phyloP scores from a whole-genome alignment of 2,329 filamentous ascomycete species.

The Nemania sp. region DNA sequence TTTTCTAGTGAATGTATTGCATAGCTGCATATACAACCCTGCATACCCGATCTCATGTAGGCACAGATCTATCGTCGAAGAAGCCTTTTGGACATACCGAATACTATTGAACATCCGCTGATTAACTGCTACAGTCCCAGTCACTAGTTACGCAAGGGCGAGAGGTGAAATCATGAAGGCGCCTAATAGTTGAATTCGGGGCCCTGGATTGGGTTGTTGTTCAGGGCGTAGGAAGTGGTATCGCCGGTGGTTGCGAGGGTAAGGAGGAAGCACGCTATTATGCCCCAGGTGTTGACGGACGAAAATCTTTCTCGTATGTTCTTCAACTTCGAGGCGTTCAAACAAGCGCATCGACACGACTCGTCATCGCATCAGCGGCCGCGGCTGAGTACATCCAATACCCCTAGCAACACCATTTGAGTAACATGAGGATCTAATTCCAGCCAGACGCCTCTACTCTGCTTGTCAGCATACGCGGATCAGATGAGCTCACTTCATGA shows the following conservation, averaged over 20 bases:
- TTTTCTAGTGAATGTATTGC: neutral
- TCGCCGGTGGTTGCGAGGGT: conserved; percentile 44
- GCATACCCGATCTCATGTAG: neutral
- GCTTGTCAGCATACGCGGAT: conserved; percentile 72
- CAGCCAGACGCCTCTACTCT: conserved; percentile 70
- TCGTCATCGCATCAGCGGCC: neutral
- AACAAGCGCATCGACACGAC: conserved; percentile 13
- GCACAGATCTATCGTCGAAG: neutral
- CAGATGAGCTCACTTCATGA: conserved; percentile 74
- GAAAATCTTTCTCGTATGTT: conserved; percentile 18
- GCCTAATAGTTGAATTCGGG: neutral
- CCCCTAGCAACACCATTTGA: conserved; percentile 25
- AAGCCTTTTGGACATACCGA: neutral
- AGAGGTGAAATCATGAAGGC: neutral
- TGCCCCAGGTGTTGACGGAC: conserved; percentile 39
- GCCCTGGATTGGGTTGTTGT: neutral
- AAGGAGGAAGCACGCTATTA: conserved; percentile 46
- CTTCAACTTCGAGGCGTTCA: conserved; percentile 12
- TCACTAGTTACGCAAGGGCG: neutral
- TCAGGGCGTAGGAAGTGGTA: conserved; percentile 13
- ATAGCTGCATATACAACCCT: neutral
- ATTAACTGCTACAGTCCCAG: neutral
- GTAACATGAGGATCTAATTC: conserved; percentile 49
- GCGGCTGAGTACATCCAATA: conserved; percentile 11
- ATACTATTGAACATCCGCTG: neutral